Percentiles rank a stretch among this genome's conserved stretches.
Evolutionary conservation across 768 basidiomycete genomes (phyloP).

Genomic region (Trametes cingulata): DNA sequence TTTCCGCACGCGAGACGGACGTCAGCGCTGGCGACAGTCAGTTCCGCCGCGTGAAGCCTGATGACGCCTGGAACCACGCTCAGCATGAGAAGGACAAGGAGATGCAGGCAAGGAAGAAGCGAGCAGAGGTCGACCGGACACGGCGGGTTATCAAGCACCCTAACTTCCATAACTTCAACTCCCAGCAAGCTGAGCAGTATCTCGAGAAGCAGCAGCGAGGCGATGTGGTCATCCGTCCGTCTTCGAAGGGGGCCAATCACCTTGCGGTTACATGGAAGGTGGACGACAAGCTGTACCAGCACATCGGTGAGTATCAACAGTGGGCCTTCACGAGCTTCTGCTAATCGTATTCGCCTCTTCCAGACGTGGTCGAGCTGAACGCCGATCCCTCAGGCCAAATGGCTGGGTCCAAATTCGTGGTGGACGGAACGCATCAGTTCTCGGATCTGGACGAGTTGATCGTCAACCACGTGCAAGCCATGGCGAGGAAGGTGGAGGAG

Average conservation of each 20-base stretch:
- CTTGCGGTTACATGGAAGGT: conserved; percentile 99
- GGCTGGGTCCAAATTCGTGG: conserved; percentile 62
- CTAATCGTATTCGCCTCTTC: conserved; percentile 5
- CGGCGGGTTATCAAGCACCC: conserved; percentile 95
- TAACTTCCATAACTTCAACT: conserved; percentile 95
- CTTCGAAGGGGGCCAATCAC: conserved; percentile 91
- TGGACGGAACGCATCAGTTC: conserved; percentile 80
- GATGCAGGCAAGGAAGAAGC: conserved; percentile 77
- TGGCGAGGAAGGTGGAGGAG: conserved; percentile 91
- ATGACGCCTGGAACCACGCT: conserved; percentile 65
- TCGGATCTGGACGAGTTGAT: conserved; percentile 96
- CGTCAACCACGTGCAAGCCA: conserved; percentile 94
- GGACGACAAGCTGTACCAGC: conserved; percentile 92
- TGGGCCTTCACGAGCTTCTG: not conserved
- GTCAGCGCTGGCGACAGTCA: conserved; percentile 60
- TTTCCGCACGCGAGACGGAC: conserved; percentile 71
- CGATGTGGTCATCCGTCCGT: conserved; percentile 95
- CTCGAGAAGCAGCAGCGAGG: conserved; percentile 90
- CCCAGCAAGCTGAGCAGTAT: conserved; percentile 84
- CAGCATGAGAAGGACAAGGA: conserved; percentile 70
- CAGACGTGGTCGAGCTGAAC: conserved; percentile 83
- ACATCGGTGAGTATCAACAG: conserved; percentile 70
- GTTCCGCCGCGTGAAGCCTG: conserved; percentile 59
- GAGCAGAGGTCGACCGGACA: conserved; percentile 75
- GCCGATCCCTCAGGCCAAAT: conserved; percentile 70